Percentiles rank a stretch among this genome's conserved stretches.
phyloP scores from a whole-genome alignment of 2,329 filamentous ascomycete genomes.

The Pseudopithomyces maydicus region DNA sequence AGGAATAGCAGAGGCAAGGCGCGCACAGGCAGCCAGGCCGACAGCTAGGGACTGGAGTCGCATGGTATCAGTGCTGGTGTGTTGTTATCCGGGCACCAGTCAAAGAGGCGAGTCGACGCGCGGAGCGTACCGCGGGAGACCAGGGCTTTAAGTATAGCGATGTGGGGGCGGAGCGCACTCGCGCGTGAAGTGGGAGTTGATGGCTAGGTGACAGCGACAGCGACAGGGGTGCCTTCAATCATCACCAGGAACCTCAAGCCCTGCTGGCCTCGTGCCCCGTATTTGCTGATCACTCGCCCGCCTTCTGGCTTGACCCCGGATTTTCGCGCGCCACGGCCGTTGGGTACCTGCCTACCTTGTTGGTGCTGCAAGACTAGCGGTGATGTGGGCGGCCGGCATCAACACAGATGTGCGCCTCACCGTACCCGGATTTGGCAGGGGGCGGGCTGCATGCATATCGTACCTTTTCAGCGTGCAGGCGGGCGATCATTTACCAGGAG shows the following conservation, averaged over 20 bases:
- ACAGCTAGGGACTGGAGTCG: slow-evolving; percentile 19
- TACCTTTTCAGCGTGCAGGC: not conserved
- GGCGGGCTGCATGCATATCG: not conserved
- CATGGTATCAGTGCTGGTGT: slow-evolving; percentile 20
- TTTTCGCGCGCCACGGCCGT: not conserved
- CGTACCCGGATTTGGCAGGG: not conserved
- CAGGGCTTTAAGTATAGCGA: not conserved
- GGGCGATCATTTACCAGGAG: not conserved
- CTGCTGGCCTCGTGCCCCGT: not conserved
- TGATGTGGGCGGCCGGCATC: not conserved
- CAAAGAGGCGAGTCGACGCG: not conserved
- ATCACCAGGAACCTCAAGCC: not conserved
- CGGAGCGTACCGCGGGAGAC: not conserved
- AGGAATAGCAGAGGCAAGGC: slow-evolving; percentile 22
- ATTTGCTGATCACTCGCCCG: not conserved
- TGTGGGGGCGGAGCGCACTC: not conserved
- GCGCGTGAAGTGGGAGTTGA: not conserved
- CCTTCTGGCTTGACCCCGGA: not conserved
- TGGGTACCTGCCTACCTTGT: not conserved
- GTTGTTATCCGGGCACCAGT: slow-evolving; percentile 5
- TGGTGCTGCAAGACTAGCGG: not conserved
- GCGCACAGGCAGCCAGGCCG: slow-evolving; percentile 20
- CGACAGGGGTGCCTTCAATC: not conserved
- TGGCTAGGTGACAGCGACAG: not conserved
- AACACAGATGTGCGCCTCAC: not conserved